Evolutionary conservation across 495 filamentous ascomycete genomes (phyloP).

Genomic region (Glonium stellatum): DNA sequence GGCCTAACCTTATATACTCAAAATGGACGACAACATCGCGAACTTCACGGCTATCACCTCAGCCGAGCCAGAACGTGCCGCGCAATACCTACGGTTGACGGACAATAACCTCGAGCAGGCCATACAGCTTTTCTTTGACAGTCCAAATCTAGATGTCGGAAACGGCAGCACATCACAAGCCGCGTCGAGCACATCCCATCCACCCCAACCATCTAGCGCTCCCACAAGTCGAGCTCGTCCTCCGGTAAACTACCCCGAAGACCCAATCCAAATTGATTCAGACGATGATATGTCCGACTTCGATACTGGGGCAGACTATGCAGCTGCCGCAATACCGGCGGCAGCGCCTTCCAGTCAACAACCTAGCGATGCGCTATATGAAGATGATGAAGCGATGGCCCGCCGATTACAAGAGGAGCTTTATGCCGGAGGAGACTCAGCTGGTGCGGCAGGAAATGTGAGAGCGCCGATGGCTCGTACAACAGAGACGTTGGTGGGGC

Average conservation of each 20-base stretch:
- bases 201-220: constrained; percentile 11
- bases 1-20: constrained; percentile 11
- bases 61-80: constrained; percentile 55
- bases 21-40: constrained; percentile 60
- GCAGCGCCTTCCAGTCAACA: background rate
- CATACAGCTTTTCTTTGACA: constrained; percentile 82
- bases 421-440: constrained; percentile 47
- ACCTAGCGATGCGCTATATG: constrained; percentile 28
- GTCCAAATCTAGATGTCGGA: constrained; percentile 54
- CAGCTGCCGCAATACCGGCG: constrained; percentile 6
- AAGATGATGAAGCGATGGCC: constrained; percentile 92
- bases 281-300: constrained; percentile 42
- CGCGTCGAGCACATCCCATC: constrained; percentile 28
- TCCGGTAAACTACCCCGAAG: constrained; percentile 27
- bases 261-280: constrained; percentile 65
- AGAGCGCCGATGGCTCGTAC: constrained; percentile 86
- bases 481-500: constrained; percentile 83
- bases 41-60: constrained; percentile 66
- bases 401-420: constrained; percentile 85
- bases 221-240: constrained; percentile 42
- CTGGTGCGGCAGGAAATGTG: constrained; percentile 51
- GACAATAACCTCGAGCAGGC: constrained; percentile 79
- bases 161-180: constrained; percentile 31
- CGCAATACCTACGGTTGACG: constrained; percentile 72
- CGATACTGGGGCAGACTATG: constrained; percentile 6